Evolutionary conservation across 345 rosid species (phyloP), one percentile per base, ranked within the genome.

Genomic region (Rhizophora mangle): DNA sequence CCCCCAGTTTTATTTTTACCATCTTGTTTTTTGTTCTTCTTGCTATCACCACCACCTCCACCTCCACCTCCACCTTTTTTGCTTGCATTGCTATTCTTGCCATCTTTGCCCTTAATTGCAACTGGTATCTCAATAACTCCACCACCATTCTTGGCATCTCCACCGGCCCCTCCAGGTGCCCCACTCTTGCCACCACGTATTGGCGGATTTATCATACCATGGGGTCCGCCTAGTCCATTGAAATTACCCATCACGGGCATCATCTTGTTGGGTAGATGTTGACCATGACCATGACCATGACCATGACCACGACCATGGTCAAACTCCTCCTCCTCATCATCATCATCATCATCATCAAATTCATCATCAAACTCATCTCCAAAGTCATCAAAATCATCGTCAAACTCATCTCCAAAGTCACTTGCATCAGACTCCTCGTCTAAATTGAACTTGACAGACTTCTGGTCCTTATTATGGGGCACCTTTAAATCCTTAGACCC

Each of bases 371-470:
- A 71, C 6, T 81, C 88, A 29, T 79, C 78, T 30, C 79, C 89
- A 49, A 73, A 71, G 0, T 77, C 85, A 68, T 80, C 90, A 29
- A 78, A 83, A 2, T 72, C 77, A 49, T 74, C 78, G 63, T 74
- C 72, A 39, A 67, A 60, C 31, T 65, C 78, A 47, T 54, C 60
- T 11, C 16, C 49, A 13, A 11, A 43, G 60, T 86, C 89, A 65
- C 78, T 72, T 20, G 59, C 76, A 29, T 47, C 70, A 68, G 36
- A 64, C 29, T 72, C 52, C 18, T 84, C 81, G 13, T 85, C 85
- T 71, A 84, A 64, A 10, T 80, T 81, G 68, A 90, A 95, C 81
- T 83, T 87, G 18, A 85, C 97, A 19, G 89, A 63, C 75, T 90
- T 95, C 67, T 88, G 82, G 11, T 79, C 86, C 51, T 84, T 91